Percentiles rank a stretch among this genome's conserved stretches.
Conservation (phyloP, 2,329 filamentous ascomycete genomes). For the Hypomyces rosellus region DNA sequence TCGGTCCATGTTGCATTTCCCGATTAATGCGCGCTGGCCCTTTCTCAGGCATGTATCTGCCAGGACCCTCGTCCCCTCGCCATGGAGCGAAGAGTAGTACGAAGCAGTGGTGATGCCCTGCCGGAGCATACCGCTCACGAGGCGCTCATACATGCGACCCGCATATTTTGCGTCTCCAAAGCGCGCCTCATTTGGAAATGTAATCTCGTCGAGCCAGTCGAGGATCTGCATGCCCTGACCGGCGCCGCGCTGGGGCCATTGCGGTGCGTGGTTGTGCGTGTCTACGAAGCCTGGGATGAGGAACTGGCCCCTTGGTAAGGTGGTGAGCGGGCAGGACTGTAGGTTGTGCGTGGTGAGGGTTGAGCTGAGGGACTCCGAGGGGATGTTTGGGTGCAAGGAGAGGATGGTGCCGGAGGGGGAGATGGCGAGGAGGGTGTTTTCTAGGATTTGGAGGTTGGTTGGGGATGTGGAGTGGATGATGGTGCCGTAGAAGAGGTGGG, state of each 20-base stretch:
- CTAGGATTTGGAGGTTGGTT: conserved; percentile 30
- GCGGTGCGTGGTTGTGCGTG: conserved; percentile 63
- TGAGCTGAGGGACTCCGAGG: conserved; percentile 12
- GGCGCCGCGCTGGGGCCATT: conserved; percentile 44
- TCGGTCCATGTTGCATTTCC: conserved; percentile 58
- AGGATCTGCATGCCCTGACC: conserved; percentile 48
- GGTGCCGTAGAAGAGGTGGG: conserved; percentile 33
- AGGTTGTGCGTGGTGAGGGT: conserved; percentile 11
- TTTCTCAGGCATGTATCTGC: conserved; percentile 45
- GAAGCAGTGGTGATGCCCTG: conserved; percentile 58
- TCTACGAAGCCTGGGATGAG: conserved; percentile 57
- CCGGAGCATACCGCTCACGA: conserved; percentile 51
- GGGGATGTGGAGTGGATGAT: conserved; percentile 34
- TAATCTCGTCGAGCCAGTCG: conserved; percentile 59
- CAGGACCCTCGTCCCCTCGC: conserved; percentile 49
- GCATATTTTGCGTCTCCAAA: conserved; percentile 52
- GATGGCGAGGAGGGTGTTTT: conserved; percentile 30
- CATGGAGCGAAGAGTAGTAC: conserved; percentile 54
- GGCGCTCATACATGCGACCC: conserved; percentile 40
- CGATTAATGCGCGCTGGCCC: conserved; percentile 54
- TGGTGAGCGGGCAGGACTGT: conserved; percentile 4
- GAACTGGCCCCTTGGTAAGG: conserved; percentile 39
- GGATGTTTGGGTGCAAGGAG: conserved; percentile 15
- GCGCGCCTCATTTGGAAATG: conserved; percentile 57
- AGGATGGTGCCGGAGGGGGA: conserved; percentile 19